Evolutionary conservation across 2,329 filamentous ascomycete species (phyloP).

Genomic region (Alternaria brassicicola): DNA sequence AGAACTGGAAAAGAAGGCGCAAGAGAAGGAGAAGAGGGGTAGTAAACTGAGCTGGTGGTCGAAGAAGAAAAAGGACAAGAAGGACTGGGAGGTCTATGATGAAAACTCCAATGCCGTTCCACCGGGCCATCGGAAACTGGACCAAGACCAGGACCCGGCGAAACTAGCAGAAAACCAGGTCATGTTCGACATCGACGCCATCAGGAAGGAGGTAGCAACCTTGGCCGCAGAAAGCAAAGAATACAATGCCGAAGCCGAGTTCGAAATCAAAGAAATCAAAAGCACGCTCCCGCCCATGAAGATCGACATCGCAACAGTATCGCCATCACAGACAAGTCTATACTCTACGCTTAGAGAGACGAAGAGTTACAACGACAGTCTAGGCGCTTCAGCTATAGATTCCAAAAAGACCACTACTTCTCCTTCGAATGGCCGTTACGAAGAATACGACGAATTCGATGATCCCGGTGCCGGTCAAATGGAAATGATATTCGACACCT

Average conservation of each 20-base stretch:
- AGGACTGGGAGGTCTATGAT: constrained; percentile 94
- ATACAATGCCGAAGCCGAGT: constrained; percentile 41
- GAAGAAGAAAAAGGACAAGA: constrained; percentile 79
- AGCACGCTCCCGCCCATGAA: constrained; percentile 91
- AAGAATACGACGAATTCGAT: constrained; percentile 47
- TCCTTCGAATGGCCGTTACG: constrained; percentile 25
- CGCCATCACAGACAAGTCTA: constrained; percentile 24
- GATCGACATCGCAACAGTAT: constrained; percentile 56
- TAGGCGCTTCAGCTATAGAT: constrained; percentile 20
- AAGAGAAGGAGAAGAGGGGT: constrained; percentile 65
- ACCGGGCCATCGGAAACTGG: constrained; percentile 19
- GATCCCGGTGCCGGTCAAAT: constrained; percentile 39
- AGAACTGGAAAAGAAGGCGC: constrained; percentile 74
- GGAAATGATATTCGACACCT: constrained; percentile 54
- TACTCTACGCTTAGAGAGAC: constrained; percentile 46
- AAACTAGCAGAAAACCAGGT: constrained; percentile 65
- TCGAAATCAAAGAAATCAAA: constrained; percentile 79
- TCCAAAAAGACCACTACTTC: constrained; percentile 11
- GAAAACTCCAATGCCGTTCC: constrained; percentile 52
- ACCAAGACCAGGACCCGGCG: constrained; percentile 54
- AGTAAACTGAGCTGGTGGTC: constrained; percentile 73
- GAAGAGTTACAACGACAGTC: constrained; percentile 51
- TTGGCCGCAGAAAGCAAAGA: constrained; percentile 69
- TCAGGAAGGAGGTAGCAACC: constrained; percentile 71
- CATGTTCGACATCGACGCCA: constrained; percentile 94